phyloP scores from a whole-genome alignment of 116 monocot species.

The Cymodocea nodosa region DNA sequence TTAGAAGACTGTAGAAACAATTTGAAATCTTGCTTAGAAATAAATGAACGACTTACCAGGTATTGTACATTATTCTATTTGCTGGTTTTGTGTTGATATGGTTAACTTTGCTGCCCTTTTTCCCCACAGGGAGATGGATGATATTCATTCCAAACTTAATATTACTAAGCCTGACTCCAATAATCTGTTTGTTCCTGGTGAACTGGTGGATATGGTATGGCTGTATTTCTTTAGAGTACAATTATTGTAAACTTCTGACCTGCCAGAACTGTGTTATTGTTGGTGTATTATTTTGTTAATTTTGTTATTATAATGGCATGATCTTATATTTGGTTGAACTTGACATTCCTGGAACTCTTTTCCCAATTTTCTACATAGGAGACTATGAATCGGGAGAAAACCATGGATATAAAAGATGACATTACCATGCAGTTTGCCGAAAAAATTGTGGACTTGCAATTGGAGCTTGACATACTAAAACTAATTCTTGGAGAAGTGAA shows the following conservation, averaged over 20 bases:
- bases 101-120: not conserved
- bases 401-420: not conserved
- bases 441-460: slow-evolving; percentile 51
- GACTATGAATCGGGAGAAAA: not conserved
- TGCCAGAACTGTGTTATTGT: not conserved
- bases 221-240: no score
- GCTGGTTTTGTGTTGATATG: not conserved
- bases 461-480: slow-evolving; percentile 83
- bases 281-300: not conserved
- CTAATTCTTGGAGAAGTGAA: slow-evolving; percentile 68
- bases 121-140: slow-evolving; percentile 48
- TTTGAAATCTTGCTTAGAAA: slow-evolving; percentile 51
- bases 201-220: slow-evolving; percentile 31
- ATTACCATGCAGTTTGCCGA: slow-evolving; percentile 19
- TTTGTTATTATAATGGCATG: not conserved
- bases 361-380: slow-evolving; percentile 11
- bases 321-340: not conserved
- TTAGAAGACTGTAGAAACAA: slow-evolving; percentile 64
- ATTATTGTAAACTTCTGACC: no score
- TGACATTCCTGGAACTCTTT: slow-evolving; percentile 30
- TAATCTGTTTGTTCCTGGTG: slow-evolving; percentile 7
- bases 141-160: slow-evolving; percentile 27
- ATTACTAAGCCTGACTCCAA: slow-evolving; percentile 14
- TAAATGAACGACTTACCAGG: slow-evolving; percentile 67
- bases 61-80: slow-evolving; percentile 9